Base-by-base conservation (phyloP, 1,284 basidiomycete species). In the Melampsora larici-populina region DNA sequence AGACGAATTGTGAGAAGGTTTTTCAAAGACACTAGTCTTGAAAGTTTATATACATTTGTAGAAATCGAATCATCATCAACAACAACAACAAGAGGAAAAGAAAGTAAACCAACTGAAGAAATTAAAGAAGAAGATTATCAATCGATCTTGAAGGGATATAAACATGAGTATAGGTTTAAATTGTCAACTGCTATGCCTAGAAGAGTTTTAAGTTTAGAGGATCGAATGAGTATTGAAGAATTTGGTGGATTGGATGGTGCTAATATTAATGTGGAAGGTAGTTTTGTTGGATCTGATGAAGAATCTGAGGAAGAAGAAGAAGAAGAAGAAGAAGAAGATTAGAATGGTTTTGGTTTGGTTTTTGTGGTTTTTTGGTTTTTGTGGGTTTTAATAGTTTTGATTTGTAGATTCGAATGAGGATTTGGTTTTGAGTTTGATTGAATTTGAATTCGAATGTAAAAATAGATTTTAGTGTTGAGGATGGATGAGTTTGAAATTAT, bases 191-290 rank as follows among this genome's bases (percentile, higher is more conserved):
- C 73, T 1, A 75, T 75, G 73, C 73, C 73, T 36, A 43, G 65
- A 24, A 29, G 73, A 21, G 46, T 62, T 11, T 29, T 75, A 21
- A 46, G 46, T 18, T 29, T 75, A 7, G 62, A 63, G 11, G 46
- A 51, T 9, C 24, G 55, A 4, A 11, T 68, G 26, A 58, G 63
- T 24, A 60, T 75, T 36, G 40, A 63, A 55, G 26, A 68, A 18
- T 75, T 75, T 58, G 73, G 73, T 31, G 73, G 55, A 21, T 51
- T 69, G 24, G 66, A 76, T 60, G 74, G 74, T 8, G 74, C 74
- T 5, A 76, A 76, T 49, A n/a, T 76, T 29, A 76, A 76, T 49
- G 74, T 76, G 24, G 74, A 76, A 68, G 66, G 74, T 0, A 67
- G 29, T 40, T 46, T 75, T 4, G 36, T 5, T 26, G 51, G 51